These are phyloP conservation scores for Backusella liffmaniae DNA, from an alignment of 192 early-diverging fungal species.

Conservation along the genomic window DNA sequence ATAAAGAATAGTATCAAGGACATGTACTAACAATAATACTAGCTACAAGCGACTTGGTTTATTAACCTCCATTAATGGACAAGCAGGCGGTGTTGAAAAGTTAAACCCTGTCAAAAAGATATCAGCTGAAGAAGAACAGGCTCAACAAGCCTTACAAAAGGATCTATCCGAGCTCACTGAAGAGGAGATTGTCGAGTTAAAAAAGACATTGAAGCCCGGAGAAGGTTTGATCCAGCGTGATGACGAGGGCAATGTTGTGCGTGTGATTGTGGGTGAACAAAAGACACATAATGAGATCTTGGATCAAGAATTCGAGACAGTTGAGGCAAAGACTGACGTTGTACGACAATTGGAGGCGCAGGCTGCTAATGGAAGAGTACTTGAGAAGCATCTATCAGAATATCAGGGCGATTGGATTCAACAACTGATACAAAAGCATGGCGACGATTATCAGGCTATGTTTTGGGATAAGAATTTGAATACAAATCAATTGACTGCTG, in stretches of 20 bases:
- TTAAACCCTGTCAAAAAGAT: conserved; percentile 26
- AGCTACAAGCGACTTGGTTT: conserved; percentile 73
- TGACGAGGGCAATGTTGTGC: conserved; percentile 70
- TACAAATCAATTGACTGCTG: conserved; percentile 63
- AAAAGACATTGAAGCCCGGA: conserved; percentile 54
- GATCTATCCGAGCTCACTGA: conserved; percentile 47
- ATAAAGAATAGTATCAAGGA: not conserved
- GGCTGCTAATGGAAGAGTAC: conserved; percentile 43
- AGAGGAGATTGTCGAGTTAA: conserved; percentile 54
- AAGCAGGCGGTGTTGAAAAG: conserved; percentile 54
- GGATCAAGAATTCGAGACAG: conserved; percentile 34
- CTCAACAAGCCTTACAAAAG: conserved; percentile 6
- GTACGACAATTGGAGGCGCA: conserved; percentile 59
- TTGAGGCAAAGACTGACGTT: conserved; percentile 50
- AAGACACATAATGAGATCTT: conserved; percentile 47
- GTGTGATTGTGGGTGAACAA: conserved; percentile 63
- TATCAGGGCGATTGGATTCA: conserved; percentile 58
- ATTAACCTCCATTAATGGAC: conserved; percentile 63
- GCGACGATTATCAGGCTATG: conserved; percentile 74
- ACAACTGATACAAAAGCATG: conserved; percentile 65
- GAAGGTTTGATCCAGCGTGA: conserved; percentile 84
- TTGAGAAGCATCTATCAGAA: conserved; percentile 51
- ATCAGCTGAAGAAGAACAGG: not conserved
- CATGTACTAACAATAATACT: not conserved
- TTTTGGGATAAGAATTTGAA: conserved; percentile 76